These are phyloP conservation scores for Mycena amicta DNA, from an alignment of 768 basidiomycete species.

Conservation along the genomic window DNA sequence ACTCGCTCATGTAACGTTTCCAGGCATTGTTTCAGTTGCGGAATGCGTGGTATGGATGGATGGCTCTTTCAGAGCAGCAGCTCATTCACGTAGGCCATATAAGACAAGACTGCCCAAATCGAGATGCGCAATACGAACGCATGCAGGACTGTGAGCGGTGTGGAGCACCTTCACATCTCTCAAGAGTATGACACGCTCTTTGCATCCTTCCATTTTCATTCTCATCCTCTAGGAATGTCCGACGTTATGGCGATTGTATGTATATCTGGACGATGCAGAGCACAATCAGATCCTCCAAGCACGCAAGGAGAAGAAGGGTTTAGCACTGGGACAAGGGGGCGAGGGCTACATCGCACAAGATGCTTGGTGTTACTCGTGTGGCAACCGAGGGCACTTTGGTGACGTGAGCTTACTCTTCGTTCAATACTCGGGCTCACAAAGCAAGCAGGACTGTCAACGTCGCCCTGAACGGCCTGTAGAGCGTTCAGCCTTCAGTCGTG, in stretches of 20 bases:
- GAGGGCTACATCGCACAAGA: constrained; percentile 77
- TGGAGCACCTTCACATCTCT: constrained; percentile 62
- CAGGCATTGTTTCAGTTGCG: constrained; percentile 79
- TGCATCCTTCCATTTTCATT: background rate
- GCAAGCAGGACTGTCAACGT: constrained; percentile 61
- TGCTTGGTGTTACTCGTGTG: constrained; percentile 85
- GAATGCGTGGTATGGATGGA: constrained; percentile 88
- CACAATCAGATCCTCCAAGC: constrained; percentile 43
- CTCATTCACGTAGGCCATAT: background rate
- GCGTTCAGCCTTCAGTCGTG: constrained; percentile 66
- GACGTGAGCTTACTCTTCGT: constrained; percentile 56
- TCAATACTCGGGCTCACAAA: background rate
- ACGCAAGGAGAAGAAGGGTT: constrained; percentile 52
- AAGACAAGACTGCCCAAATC: constrained; percentile 71
- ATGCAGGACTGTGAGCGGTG: constrained; percentile 68
- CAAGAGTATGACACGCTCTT: constrained; percentile 49
- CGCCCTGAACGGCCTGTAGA: constrained; percentile 47
- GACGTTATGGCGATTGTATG: constrained; percentile 79
- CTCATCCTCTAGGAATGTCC: constrained; percentile 70
- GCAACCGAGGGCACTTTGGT: constrained; percentile 70
- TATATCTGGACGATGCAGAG: constrained; percentile 63
- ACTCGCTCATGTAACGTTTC: constrained; percentile 80
- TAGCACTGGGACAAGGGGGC: constrained; percentile 67
- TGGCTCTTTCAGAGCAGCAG: constrained; percentile 28
- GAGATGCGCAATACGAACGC: constrained; percentile 32